Conservation (phyloP, 192 early-diverging fungal species). For the Spizellomyces sp. region DNA sequence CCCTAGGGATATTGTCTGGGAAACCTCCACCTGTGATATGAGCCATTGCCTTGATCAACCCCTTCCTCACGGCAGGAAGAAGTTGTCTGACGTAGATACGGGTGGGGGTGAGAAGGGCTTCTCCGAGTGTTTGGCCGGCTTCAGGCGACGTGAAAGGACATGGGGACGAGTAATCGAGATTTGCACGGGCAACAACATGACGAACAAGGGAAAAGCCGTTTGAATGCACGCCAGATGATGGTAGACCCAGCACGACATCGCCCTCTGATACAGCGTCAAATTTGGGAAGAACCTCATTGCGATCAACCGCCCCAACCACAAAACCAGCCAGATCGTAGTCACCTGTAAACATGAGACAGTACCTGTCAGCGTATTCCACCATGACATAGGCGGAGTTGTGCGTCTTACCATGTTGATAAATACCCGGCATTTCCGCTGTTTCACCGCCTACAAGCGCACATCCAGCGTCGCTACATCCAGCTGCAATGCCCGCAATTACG, state of each 20-base stretch:
- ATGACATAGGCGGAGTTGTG: conserved; percentile 12
- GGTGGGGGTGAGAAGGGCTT: conserved; percentile 89
- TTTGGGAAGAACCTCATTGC: conserved; percentile 82
- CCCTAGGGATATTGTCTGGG: conserved; percentile 96
- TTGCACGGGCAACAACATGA: conserved; percentile 72
- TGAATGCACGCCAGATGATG: conserved; percentile 97
- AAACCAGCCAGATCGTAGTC: conserved; percentile 93
- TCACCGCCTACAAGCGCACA: conserved; percentile 98
- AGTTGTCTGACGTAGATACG: conserved; percentile 94
- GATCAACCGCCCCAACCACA: conserved; percentile 95
- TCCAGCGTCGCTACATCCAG: conserved; percentile 86
- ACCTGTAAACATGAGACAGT: not conserved
- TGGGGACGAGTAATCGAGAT: conserved; percentile 71
- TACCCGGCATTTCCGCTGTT: conserved; percentile 99
- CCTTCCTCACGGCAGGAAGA: conserved; percentile 73
- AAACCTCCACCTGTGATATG: conserved; percentile 99
- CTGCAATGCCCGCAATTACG: conserved; percentile 91
- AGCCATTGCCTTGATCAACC: conserved; percentile 91
- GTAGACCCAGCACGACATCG: conserved; percentile 87
- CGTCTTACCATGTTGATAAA: conserved; percentile 77
- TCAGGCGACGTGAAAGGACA: conserved; percentile 79
- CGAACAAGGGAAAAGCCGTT: conserved; percentile 99
- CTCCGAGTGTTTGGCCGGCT: conserved; percentile 63
- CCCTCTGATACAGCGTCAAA: conserved; percentile 73
- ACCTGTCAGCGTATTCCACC: no score